A percentile compares a stretch with the other conserved stretches of the same genome.
phyloP scores from a whole-genome alignment of 164 flowering plant species.

The Dillenia suffruticosa region DNA sequence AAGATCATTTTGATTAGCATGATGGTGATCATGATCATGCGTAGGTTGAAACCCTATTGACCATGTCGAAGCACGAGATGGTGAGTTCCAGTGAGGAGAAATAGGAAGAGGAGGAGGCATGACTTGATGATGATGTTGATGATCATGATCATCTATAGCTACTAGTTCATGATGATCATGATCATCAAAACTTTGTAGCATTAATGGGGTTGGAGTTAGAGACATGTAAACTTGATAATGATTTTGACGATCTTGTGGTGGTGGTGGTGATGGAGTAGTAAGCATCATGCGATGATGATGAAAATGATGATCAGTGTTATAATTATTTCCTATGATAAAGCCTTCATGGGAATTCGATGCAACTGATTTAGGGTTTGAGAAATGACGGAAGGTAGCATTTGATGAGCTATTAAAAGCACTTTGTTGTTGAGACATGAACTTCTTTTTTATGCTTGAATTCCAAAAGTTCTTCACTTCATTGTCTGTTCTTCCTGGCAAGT shows the following conservation, averaged over 20 bases:
- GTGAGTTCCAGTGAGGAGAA: constrained; percentile 5
- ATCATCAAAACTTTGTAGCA: constrained; percentile 18
- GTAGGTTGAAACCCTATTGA: constrained; percentile 11
- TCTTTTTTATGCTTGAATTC: constrained; percentile 90
- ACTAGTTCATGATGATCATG: background rate
- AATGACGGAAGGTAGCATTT: constrained; percentile 8
- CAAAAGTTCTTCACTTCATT: constrained; percentile 94
- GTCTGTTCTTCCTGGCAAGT: constrained; percentile 90
- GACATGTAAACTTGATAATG: too few relatives aligned
- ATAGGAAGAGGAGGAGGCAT: constrained; percentile 9
- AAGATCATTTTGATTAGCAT: constrained; percentile 5
- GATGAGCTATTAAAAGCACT: constrained; percentile 7
- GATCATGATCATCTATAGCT: constrained; percentile 9
- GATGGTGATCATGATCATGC: constrained; percentile 9
- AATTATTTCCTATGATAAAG: constrained; percentile 11
- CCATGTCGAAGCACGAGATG: constrained; percentile 21
- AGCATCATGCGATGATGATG: constrained; percentile 5
- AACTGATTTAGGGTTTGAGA: constrained; percentile 11
- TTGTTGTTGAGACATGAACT: constrained; percentile 34
- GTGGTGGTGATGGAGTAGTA: too few relatives aligned
- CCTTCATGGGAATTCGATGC: constrained; percentile 4
- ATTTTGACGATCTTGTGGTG: too few relatives aligned
- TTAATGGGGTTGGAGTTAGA: constrained; percentile 15
- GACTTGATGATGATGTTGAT: constrained; percentile 12
- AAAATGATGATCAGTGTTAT: constrained; percentile 29